Evolutionary conservation across 768 basidiomycete genomes (phyloP).

Genomic region (Rhodotorula kratochvilovae): DNA sequence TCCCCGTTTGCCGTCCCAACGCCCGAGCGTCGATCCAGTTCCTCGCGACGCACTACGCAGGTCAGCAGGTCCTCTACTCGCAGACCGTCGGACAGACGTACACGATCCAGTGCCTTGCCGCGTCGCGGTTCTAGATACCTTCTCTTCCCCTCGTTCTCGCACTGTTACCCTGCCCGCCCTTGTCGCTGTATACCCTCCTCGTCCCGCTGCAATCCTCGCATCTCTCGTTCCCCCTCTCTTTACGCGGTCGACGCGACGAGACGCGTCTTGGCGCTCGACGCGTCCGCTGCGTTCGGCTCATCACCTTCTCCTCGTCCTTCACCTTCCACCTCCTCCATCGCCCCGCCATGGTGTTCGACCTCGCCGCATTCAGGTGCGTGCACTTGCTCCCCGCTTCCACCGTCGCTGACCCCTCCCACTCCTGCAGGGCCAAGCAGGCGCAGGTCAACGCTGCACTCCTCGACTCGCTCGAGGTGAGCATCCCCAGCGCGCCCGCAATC

Average conservation of each 20-base stretch:
- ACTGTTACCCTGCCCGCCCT: neutral
- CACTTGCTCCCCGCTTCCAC: neutral
- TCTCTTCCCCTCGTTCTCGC: neutral
- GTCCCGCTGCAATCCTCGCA: too few species aligned
- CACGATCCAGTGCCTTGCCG: conserved; percentile 1
- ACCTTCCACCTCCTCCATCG: neutral
- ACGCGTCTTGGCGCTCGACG: too few species aligned
- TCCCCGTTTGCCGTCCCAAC: neutral
- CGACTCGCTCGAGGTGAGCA: neutral
- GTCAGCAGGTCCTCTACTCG: conserved; percentile 8
- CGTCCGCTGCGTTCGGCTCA: too few species aligned
- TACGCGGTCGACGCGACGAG: too few species aligned
- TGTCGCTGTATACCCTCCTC: neutral
- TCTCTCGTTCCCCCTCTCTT: too few species aligned
- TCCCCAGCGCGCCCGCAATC: neutral
- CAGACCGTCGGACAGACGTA: neutral
- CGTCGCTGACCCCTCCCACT: neutral
- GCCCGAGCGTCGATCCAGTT: neutral
- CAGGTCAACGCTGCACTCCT: neutral
- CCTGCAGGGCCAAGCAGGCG: neutral
- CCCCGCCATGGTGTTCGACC: neutral
- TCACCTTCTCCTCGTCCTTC: neutral
- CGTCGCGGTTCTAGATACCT: neutral
- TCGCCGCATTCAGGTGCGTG: neutral
- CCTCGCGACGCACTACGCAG: conserved; percentile 7